These are phyloP conservation scores for Sugiyamaella marilandica DNA, from an alignment of 805 yeast genomes.

Conservation along the genomic window DNA sequence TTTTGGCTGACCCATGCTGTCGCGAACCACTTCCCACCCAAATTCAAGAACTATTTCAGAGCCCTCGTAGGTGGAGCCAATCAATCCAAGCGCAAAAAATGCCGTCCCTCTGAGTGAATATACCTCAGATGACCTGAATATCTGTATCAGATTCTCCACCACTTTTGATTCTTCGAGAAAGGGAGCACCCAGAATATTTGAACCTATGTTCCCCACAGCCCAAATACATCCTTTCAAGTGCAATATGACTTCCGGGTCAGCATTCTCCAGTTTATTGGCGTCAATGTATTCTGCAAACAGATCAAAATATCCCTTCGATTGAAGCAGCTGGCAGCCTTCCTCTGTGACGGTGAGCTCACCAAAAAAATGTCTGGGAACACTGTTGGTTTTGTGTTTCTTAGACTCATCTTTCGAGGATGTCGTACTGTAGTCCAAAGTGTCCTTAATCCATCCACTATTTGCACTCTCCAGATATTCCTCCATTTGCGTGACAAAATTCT, in stretches of 20 bases:
- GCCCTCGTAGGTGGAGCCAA: conserved; percentile 72
- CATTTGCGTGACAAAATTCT: conserved; percentile 30
- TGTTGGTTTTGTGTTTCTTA: not conserved
- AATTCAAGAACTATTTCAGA: conserved; percentile 77
- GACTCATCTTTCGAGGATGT: not conserved
- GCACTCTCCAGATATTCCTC: conserved; percentile 30
- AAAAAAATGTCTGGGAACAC: conserved; percentile 63
- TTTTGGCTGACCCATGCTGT: conserved; percentile 37
- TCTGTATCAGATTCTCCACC: conserved; percentile 48
- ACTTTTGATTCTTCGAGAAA: conserved; percentile 50
- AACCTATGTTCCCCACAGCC: conserved; percentile 82
- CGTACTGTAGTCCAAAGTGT: not conserved
- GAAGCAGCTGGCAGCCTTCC: conserved; percentile 66
- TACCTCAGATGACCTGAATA: conserved; percentile 44
- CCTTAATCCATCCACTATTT: conserved; percentile 15
- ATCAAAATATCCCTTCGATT: conserved; percentile 41
- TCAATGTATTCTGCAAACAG: conserved; percentile 30
- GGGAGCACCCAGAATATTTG: conserved; percentile 63
- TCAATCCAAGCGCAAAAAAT: conserved; percentile 69
- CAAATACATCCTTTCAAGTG: conserved; percentile 73
- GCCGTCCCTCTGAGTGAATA: conserved; percentile 72
- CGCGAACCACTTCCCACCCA: conserved; percentile 60
- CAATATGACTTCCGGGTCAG: conserved; percentile 36
- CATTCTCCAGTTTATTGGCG: conserved; percentile 21
- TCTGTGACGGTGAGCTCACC: conserved; percentile 74